Base-by-base conservation (phyloP, 495 filamentous ascomycete genomes). In the Penicillium chermesinum region DNA sequence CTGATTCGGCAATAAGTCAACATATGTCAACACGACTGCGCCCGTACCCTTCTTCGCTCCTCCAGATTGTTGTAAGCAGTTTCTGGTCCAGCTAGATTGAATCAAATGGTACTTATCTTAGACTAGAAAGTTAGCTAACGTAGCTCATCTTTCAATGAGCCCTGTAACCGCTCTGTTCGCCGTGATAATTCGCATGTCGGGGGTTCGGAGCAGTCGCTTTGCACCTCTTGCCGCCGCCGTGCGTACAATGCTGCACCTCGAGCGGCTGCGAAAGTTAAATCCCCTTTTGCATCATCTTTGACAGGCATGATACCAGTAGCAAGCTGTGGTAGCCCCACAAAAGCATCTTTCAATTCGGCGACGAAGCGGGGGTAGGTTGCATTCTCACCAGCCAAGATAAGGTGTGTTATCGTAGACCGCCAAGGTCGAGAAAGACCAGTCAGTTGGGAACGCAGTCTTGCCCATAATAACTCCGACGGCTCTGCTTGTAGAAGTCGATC, bases 161-260 rank as follows among this genome's bases (percentile, higher is more conserved):
- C 17, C 8, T 3, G 3, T 3, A 41, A 14, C 22, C 38, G 38
- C 38, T 41, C 38, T 20, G 5, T 5, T 4, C 22, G 10, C 38
- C 38, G 19, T 22, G 5, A 20, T 20, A 18, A 16, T 41, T 41
- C 38, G 22, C 38, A 41, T 21, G 3, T 22, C 5, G 38, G 18
- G 17, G 17, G 38, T 36, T 55, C 48, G 16, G 22, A 17, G 16
- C 48, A 55, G 43, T 55, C 48, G 6, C 25, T 41, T 30, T 44
- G 53, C 20, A 55, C 53, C 27, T 55, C 48, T 44, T 55, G 48
- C 39, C 53, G 38, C 41, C 48, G 48, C 33, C 48, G 48, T 18
- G 53, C 33, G 48, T 44, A 48, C 13, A 51, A 33, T 39, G 53
- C 53, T 41, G 48, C 53, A 48, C 48, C 47, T 22, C 42, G 42